Base-by-base conservation (phyloP, 2,329 filamentous ascomycete genomes). In the Raffaelea deltoideospora region DNA sequence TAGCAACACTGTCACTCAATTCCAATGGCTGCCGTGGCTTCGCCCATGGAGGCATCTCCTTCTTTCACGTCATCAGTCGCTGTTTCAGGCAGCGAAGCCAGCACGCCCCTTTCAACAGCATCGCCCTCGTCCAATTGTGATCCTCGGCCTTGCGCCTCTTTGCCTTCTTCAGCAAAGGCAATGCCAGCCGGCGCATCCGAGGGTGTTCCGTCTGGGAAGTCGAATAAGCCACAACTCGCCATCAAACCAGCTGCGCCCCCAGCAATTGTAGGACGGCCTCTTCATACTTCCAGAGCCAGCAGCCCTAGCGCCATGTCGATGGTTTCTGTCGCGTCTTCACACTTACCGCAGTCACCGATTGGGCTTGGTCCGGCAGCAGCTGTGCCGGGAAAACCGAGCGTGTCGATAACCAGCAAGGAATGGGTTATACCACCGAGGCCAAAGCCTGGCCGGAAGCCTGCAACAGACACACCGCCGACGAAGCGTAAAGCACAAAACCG, bases 401-500 rank as follows among this genome's bases (percentile, higher is more conserved):
- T 63, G 36, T 72, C 67, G 36, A 73, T 87, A 54, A 88, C 82
- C 26, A 81, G 72, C 48, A 87, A 78, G 56, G 80, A 88, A 72
- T 90, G 83, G 83, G 69, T 88, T 19, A 76, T 90, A 31, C 83
- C 83, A 19, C 83, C 83, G 21, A 71, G 83, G 42, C 83, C 83
- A 33, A 88, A 87, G 65, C 88, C 90, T 18, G 88, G 88, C 34
- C 76, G 88, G 48, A 96, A 96, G 66, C 87, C 88, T 3, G 84
- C 85, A 33, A 92, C 84, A 26, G 87, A 95, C 53, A 92, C 87
- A 36, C 86, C 87, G 13, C 82, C 83, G 2, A 93, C 86, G 31
- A 93, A 93, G 62, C 76, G 90, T 46, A 92, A 95, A 64, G 82
- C 84, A 2, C 90, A 96, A 61, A 96, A 96, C 56, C 73, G 90